phyloP scores from a whole-genome alignment of 805 yeast genomes.

The Nakazawaea ambrosiae region DNA sequence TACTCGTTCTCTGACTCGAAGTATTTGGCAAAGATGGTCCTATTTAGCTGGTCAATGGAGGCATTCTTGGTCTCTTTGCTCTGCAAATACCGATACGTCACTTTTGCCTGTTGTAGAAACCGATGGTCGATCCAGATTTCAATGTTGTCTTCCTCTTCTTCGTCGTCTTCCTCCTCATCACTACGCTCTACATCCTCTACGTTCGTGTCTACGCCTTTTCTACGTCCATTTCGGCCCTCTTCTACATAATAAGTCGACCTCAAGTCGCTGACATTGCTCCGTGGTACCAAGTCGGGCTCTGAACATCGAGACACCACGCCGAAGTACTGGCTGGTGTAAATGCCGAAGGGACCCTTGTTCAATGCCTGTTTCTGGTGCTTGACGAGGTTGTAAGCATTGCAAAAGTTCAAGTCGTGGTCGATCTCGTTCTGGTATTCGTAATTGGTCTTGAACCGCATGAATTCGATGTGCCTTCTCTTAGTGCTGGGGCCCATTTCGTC shows the following conservation, averaged over 20 bases:
- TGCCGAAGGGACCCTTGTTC: conserved; percentile 23
- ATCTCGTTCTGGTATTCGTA: conserved; percentile 34
- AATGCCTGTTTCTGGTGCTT: neutral
- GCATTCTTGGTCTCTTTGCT: conserved; percentile 17
- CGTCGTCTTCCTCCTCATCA: conserved; percentile 3
- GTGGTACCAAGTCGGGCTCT: neutral
- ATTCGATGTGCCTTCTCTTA: conserved; percentile 34
- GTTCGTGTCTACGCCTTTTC: too few relatives aligned
- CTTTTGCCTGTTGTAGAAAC: conserved; percentile 21
- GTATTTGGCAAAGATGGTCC: conserved; percentile 18
- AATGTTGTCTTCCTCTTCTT: conserved; percentile 2
- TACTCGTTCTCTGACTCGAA: conserved; percentile 4
- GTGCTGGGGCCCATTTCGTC: neutral
- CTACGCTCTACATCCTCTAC: too few relatives aligned
- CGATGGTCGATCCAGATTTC: conserved; percentile 28
- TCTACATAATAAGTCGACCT: conserved; percentile 8
- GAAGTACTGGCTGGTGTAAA: conserved; percentile 5
- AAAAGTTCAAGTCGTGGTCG: conserved; percentile 27
- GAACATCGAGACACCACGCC: too few relatives aligned
- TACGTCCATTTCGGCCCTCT: too few relatives aligned
- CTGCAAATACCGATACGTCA: conserved; percentile 19
- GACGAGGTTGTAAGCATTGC: conserved; percentile 15
- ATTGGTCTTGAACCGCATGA: conserved; percentile 31
- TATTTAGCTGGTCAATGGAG: too few relatives aligned
- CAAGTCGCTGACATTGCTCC: conserved; percentile 3